phyloP scores from a whole-genome alignment of 2,329 filamentous ascomycete species.

The Colletotrichum gloeosporioides region DNA sequence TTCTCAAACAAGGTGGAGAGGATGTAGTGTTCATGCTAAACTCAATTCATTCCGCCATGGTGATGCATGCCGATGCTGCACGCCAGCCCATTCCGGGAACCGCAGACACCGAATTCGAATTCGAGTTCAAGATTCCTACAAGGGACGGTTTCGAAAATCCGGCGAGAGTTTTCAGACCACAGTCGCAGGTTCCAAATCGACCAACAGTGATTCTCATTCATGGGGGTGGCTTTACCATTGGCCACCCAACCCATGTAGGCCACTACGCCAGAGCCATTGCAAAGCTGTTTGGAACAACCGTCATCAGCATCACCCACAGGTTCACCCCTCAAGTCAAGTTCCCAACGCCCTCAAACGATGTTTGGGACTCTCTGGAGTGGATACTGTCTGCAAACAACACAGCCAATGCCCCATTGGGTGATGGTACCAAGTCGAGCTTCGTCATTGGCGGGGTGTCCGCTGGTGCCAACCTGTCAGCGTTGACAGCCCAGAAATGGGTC shows the following conservation, averaged over 20 bases:
- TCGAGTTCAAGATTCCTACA: conserved; percentile 7
- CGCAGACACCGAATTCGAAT: neutral
- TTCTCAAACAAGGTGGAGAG: neutral
- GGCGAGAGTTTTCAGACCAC: neutral
- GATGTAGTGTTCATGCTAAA: neutral
- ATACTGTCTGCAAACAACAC: neutral
- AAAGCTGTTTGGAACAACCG: neutral
- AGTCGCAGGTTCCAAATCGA: neutral
- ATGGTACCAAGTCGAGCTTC: conserved; percentile 5
- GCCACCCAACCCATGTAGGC: neutral
- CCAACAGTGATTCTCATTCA: conserved; percentile 11
- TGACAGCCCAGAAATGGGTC: conserved; percentile 14
- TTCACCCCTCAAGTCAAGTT: conserved; percentile 52
- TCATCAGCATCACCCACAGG: conserved; percentile 51
- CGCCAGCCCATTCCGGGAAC: neutral
- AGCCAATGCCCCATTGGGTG: neutral
- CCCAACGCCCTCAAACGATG: conserved; percentile 45
- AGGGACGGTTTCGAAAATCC: conserved; percentile 1
- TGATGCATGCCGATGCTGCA: neutral
- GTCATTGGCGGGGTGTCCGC: conserved; percentile 24
- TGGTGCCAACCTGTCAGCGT: conserved; percentile 21
- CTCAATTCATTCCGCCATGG: neutral
- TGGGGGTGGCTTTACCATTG: conserved; percentile 18
- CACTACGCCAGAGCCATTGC: neutral
- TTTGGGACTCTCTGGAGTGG: conserved; percentile 36